Percentiles rank a stretch among this genome's conserved stretches.
These are phyloP conservation scores for Colletotrichum camelliae DNA, from an alignment of 2,329 filamentous ascomycete genomes.

Conservation along the genomic window DNA sequence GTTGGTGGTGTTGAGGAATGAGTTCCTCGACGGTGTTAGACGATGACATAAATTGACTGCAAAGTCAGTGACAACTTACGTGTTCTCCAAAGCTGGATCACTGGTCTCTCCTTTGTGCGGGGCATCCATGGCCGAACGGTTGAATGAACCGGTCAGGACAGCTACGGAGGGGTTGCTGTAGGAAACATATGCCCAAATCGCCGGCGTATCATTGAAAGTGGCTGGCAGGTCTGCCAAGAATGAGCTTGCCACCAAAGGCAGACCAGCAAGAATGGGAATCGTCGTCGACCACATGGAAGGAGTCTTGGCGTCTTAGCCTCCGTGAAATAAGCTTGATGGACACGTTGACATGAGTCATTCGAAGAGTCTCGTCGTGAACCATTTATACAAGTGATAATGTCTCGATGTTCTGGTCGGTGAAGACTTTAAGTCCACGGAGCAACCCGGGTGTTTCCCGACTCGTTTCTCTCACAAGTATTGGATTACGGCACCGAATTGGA, in stretches of 20 bases:
- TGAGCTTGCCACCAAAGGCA: background rate
- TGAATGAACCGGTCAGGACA: background rate
- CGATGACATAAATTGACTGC: rapidly evolving
- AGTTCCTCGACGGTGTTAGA: background rate
- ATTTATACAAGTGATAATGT: background rate
- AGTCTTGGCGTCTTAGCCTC: background rate
- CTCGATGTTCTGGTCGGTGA: background rate
- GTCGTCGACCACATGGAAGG: background rate
- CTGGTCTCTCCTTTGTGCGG: background rate
- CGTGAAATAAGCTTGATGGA: background rate
- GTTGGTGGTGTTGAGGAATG: background rate
- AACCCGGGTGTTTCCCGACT: background rate
- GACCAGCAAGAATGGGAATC: background rate
- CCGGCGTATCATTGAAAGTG: background rate
- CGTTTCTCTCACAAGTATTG: background rate
- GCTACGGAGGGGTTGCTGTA: background rate
- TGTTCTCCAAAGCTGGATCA: background rate
- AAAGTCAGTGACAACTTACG: background rate
- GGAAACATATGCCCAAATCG: background rate
- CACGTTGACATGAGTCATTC: background rate
- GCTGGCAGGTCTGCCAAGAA: background rate
- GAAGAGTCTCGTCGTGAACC: background rate
- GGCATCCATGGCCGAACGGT: background rate
- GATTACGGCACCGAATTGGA: background rate
- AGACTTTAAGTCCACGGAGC: background rate